Percentiles rank a stretch among this genome's conserved stretches.
These are phyloP conservation scores for Chytriomyces hyalinus DNA, from an alignment of 192 early-diverging fungal species.

Conservation along the genomic window DNA sequence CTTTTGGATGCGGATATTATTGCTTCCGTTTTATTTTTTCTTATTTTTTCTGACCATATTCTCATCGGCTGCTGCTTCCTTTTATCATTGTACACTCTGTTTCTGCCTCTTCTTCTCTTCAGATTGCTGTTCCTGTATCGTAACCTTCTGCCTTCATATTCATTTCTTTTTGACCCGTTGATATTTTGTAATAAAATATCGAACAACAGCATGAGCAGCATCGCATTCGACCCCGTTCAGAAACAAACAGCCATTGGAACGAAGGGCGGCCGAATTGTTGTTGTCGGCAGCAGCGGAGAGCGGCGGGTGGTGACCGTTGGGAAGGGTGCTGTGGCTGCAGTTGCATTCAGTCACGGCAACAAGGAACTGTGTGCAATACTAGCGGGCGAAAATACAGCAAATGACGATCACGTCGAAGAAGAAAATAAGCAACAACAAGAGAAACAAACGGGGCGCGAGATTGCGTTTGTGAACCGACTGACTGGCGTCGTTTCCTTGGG, in stretches of 20 bases:
- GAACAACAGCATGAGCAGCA: too few species aligned
- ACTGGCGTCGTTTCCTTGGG: too few species aligned
- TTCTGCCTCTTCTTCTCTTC: too few species aligned
- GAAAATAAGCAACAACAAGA: too few species aligned
- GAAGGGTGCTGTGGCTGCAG: neutral
- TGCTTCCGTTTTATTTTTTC: neutral
- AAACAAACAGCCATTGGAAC: neutral
- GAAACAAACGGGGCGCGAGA: too few species aligned
- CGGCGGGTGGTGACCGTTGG: neutral
- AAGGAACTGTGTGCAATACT: neutral
- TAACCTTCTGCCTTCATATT: too few species aligned
- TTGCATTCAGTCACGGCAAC: neutral
- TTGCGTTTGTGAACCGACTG: too few species aligned
- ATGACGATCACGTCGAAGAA: neutral
- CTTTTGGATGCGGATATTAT: neutral
- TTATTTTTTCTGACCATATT: neutral
- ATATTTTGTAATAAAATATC: too few species aligned
- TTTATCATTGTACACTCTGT: too few species aligned
- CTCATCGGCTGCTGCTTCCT: neutral
- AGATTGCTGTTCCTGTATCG: too few species aligned
- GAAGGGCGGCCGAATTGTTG: neutral
- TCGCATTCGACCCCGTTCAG: slow-evolving; percentile 2
- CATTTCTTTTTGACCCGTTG: too few species aligned
- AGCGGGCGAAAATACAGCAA: neutral
- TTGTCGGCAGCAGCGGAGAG: neutral